Evolutionary conservation across 306 rosid genomes (phyloP).

Genomic region (Cucumis sativus): DNA sequence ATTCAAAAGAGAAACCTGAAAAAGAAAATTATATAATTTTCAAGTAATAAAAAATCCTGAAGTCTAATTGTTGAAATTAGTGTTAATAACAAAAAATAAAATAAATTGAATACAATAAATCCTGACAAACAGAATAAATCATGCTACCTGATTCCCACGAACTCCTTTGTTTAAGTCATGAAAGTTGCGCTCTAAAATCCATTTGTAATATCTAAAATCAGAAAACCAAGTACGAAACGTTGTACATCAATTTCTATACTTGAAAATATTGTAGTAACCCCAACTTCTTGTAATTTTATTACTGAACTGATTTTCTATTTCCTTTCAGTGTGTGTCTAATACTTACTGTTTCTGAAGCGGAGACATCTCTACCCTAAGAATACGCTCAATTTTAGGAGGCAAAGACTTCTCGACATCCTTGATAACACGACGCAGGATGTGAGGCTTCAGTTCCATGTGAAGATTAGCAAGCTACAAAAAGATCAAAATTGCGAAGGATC

Average conservation of each 20-base stretch:
- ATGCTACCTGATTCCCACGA: constrained; percentile 94
- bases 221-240: not conserved
- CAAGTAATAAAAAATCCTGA: not conserved
- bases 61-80: not conserved
- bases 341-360: constrained; percentile 98
- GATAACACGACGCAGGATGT: constrained; percentile 93
- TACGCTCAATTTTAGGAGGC: constrained; percentile 98
- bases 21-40: not conserved
- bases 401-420: constrained; percentile 98
- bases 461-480: constrained; percentile 82
- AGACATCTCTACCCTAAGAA: constrained; percentile 97
- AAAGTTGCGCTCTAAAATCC: constrained; percentile 99
- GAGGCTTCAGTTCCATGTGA: constrained; percentile 96
- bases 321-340: not conserved
- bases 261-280: not conserved
- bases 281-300: not conserved
- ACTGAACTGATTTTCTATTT: not conserved
- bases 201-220: constrained; percentile 77
- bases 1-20: constrained; percentile 92
- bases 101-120: not conserved
- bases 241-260: not conserved
- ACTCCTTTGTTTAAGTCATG: constrained; percentile 98
- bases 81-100: not conserved
- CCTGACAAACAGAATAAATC: not conserved
- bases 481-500: constrained; percentile 9